A percentile compares a stretch with the other conserved stretches of the same genome.
Conservation (phyloP, 106 monocot species). For the Dendrobium officinale region DNA sequence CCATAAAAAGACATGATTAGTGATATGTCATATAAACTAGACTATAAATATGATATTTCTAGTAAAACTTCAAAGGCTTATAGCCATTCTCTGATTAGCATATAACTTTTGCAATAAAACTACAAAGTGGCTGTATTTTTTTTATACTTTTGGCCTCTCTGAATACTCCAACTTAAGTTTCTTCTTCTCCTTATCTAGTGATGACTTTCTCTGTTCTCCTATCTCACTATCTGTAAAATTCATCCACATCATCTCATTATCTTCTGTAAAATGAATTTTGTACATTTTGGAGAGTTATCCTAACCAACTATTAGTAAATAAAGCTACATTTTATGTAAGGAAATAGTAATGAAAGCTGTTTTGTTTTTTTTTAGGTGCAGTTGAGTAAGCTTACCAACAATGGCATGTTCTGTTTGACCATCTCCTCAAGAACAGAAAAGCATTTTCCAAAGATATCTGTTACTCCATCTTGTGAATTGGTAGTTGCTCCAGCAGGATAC, state of each 20-base stretch:
- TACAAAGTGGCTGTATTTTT: too few relatives aligned
- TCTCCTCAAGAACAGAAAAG: slow-evolving; percentile 82
- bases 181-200: too few relatives aligned
- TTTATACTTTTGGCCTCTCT: too few relatives aligned
- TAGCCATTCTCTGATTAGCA: neutral
- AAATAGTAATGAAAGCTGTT: neutral
- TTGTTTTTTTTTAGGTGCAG: neutral
- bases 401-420: slow-evolving; percentile 82
- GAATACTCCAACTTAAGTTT: too few relatives aligned
- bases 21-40: neutral
- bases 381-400: slow-evolving; percentile 41
- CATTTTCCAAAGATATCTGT: slow-evolving; percentile 98
- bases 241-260: too few relatives aligned
- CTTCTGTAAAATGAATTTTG: neutral
- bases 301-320: neutral
- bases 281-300: neutral
- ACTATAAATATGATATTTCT: neutral
- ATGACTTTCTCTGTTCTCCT: too few relatives aligned
- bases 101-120: neutral
- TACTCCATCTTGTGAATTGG: slow-evolving; percentile 96
- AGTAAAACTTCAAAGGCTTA: neutral
- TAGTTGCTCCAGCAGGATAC: slow-evolving; percentile 97
- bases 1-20: neutral
- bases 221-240: too few relatives aligned
- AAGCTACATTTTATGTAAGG: neutral